Evolutionary conservation across 352 stramenopile genomes (phyloP), one percentile per base, ranked within the genome.

Genomic region (Pythium biforme): DNA sequence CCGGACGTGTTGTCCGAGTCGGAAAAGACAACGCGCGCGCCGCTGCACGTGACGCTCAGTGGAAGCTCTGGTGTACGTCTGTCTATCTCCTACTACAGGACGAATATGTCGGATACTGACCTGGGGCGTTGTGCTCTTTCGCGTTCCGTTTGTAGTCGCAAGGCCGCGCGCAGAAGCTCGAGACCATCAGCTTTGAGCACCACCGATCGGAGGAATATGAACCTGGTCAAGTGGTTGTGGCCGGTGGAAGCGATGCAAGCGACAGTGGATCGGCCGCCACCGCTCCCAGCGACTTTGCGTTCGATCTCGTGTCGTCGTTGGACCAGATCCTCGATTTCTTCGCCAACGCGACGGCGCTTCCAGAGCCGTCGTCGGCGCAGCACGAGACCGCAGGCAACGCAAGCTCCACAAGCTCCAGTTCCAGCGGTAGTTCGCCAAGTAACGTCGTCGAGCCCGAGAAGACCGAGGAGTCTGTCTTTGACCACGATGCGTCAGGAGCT

Each of bases 241-340:
- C 53, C 14, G 49, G 31, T 15, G 22, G 1, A 33, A 19, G 10
- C 25, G 37, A 59, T 0, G 27, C 22, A 8, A 50, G 53, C n/a
- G 39, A 26, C 2, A 20, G 23, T 19, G 25, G 53, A 20, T 37
- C 39, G 2, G 39, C 10, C 11, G 19, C 33, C 15, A 22, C 51
- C 5, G 20, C 33, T 4, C 1, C 22, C 2, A 33, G 12, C 19
- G 5, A 7, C 7, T 12, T 19, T 4, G 3, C 19, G 37, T 59
- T 49, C 11, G 53, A 59, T 20, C 2, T 49, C 17, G 7, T 19
- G 4, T 25, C 53, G 37, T 59, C 53, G 53, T 8, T 59, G 19
- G 37, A 59, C 37, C 19, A 59, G 23, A 40, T 59, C 19, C 53
- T 51, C 53, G 39, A 59, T 37, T 59, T 37, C 26, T 59, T 59